Conservation (phyloP, 768 basidiomycete species). For the Phaffia australis region DNA sequence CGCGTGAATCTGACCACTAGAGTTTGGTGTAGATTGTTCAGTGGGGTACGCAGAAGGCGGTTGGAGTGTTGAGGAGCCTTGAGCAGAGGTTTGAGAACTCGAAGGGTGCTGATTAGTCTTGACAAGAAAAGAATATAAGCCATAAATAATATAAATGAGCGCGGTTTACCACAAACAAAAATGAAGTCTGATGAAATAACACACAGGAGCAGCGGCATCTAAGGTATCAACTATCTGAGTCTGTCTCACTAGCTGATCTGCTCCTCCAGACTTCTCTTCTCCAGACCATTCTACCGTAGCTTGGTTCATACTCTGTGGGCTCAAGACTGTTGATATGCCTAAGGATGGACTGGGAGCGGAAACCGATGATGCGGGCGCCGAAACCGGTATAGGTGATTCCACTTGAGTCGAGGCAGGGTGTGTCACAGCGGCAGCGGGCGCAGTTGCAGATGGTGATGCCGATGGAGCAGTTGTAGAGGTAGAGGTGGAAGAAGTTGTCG, state of each 20-base stretch:
- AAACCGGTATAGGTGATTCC: constrained; percentile 35
- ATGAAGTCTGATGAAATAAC: too few relatives aligned
- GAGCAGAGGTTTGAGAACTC: too few relatives aligned
- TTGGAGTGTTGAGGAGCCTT: too few relatives aligned
- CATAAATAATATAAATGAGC: too few relatives aligned
- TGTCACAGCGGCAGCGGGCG: constrained; percentile 38
- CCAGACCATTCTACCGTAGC: constrained; percentile 45
- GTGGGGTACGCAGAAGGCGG: background rate
- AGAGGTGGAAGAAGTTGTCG: background rate
- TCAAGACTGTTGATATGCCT: constrained; percentile 36
- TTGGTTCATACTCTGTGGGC: constrained; percentile 77
- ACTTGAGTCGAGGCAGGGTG: constrained; percentile 40
- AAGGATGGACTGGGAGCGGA: constrained; percentile 38
- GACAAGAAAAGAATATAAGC: too few relatives aligned
- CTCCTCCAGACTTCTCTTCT: too few relatives aligned
- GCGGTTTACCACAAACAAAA: too few relatives aligned
- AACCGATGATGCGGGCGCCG: constrained; percentile 31
- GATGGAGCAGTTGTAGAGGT: background rate
- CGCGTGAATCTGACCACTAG: constrained; percentile 5
- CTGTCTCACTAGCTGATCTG: too few relatives aligned
- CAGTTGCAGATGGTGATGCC: constrained; percentile 26
- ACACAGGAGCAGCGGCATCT: too few relatives aligned
- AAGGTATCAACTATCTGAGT: too few relatives aligned
- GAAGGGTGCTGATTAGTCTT: too few relatives aligned
- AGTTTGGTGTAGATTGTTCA: constrained; percentile 6